Evolutionary conservation across 2,329 filamentous ascomycete genomes (phyloP).

Genomic region (Stenocarpella maydis): DNA sequence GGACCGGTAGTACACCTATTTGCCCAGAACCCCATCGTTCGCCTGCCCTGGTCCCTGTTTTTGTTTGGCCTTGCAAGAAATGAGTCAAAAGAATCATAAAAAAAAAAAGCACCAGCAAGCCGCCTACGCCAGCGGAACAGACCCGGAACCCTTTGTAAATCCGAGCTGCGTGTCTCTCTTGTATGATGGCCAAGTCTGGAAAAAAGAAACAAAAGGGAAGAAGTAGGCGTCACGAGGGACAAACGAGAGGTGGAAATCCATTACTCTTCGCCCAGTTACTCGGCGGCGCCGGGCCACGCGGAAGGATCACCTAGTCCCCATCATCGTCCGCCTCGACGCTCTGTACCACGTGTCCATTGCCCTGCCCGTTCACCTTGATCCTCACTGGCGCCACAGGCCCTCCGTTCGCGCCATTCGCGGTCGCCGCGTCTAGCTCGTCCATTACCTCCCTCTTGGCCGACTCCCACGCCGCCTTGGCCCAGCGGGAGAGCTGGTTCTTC

Average conservation of each 20-base stretch:
- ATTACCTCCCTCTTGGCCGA: conserved; percentile 43
- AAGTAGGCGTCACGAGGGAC: neutral
- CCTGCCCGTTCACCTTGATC: conserved; percentile 26
- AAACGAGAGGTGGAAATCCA: neutral
- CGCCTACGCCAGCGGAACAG: conserved; percentile 17
- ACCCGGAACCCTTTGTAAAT: neutral
- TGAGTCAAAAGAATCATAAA: neutral
- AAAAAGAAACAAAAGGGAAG: neutral
- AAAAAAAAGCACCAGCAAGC: neutral
- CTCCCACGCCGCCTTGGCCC: conserved; percentile 58
- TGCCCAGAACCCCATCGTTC: neutral
- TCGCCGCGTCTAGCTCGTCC: conserved; percentile 15
- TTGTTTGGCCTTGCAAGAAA: conserved; percentile 1
- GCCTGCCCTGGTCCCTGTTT: conserved; percentile 10
- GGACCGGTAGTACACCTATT: conserved; percentile 22
- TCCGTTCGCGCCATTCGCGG: conserved; percentile 28
- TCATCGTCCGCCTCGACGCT: conserved; percentile 32
- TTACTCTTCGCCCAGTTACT: neutral
- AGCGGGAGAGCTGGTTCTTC: conserved; percentile 74
- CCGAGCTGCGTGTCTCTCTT: conserved; percentile 18
- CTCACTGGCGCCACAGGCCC: conserved; percentile 14
- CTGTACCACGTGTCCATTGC: conserved; percentile 29
- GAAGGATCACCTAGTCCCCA: neutral
- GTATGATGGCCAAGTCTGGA: neutral
- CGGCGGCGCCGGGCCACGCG: neutral